Evolutionary conservation across 1,284 basidiomycete species (phyloP), one percentile per base, ranked within the genome.

Genomic region (Chalciporus piperatoides): DNA sequence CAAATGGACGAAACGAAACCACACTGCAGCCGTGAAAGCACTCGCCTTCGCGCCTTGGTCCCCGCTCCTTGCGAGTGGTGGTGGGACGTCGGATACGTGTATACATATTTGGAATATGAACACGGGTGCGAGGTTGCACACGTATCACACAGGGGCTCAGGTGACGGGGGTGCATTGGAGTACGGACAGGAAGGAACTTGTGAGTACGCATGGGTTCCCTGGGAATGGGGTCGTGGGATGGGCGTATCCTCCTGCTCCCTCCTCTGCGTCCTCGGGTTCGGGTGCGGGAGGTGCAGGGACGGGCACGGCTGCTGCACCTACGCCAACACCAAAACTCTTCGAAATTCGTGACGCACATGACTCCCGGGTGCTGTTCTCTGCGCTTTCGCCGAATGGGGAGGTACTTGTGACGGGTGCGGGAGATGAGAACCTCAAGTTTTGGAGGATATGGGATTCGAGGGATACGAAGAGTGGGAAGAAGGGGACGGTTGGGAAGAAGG

Each of bases 21-120:
- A 97, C 69, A 92, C 89, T 0, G 94, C 93, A 0, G 94, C 94
- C 0, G 93, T 97, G 58, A 97, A 97, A 79, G 91, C 94, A 0
- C 74, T 99, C 40, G 92, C 93, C 0, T 99, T 97, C 93, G 97
- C 92, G 58, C 93, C 96, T 0, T 98, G 96, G 94, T 82, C 88
- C 0, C 88, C 89, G 8, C 76, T 99, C 7, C 81, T 99, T 41
- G 96, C 96, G 0, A 87, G 90, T 0, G 97, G 97, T 0, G 97
- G 97, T 1, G 97, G 97, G 0, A 95, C 93, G 0, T 90, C 90
- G 54, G 96, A 99, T 65, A 90, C 92, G 35, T 92, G 87, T 21
- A 91, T 98, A 59, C 91, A 98, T 65, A 79, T 97, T 54, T 97
- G 94, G 93, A 92, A 91, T 57, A 86, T 83, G 44, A 91, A 87